Evolutionary conservation across 129 eudicot species (phyloP).

Genomic region (Escallonia herrerae): DNA sequence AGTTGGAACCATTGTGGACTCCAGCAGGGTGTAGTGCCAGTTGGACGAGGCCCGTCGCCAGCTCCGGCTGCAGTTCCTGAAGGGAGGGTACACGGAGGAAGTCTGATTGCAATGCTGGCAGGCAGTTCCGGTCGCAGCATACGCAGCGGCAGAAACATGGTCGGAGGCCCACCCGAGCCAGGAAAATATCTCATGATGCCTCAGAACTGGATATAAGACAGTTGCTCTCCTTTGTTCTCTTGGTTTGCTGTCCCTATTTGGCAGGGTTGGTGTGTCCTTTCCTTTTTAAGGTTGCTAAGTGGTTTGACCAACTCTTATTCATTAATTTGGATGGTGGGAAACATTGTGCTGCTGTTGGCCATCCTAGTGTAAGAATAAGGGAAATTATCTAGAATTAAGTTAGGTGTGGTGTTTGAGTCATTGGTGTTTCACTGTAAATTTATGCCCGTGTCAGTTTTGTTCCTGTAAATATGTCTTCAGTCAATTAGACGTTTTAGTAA

Average conservation of each 20-base stretch:
- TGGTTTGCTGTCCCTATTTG: background rate
- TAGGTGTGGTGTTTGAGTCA: background rate
- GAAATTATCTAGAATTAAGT: background rate
- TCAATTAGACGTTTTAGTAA: conserved; percentile 1
- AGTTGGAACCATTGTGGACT: conserved; percentile 9
- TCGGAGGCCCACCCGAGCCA: conserved; percentile 19
- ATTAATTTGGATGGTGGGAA: background rate
- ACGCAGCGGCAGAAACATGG: background rate
- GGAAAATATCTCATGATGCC: conserved; percentile 19
- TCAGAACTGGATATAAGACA: conserved; percentile 33
- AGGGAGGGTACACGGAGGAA: conserved; percentile 74
- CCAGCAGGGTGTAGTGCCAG: conserved; percentile 12
- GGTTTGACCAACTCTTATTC: conserved; percentile 1
- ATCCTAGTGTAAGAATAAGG: conserved; percentile 1
- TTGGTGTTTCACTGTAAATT: conserved; percentile 11
- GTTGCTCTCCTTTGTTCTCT: background rate
- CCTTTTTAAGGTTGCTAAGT: background rate
- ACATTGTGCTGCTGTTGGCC: conserved; percentile 2
- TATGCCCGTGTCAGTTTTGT: conserved; percentile 2
- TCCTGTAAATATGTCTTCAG: conserved; percentile 5
- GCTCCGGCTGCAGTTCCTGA: conserved; percentile 24
- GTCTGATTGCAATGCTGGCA: conserved; percentile 38
- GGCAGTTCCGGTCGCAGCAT: conserved; percentile 12
- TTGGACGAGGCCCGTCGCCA: conserved; percentile 11
- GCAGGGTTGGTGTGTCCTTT: background rate